A percentile compares a stretch with the other conserved stretches of the same genome.
Conservation (phyloP, 1,284 basidiomycete species). For the Cronartium ribicola region DNA sequence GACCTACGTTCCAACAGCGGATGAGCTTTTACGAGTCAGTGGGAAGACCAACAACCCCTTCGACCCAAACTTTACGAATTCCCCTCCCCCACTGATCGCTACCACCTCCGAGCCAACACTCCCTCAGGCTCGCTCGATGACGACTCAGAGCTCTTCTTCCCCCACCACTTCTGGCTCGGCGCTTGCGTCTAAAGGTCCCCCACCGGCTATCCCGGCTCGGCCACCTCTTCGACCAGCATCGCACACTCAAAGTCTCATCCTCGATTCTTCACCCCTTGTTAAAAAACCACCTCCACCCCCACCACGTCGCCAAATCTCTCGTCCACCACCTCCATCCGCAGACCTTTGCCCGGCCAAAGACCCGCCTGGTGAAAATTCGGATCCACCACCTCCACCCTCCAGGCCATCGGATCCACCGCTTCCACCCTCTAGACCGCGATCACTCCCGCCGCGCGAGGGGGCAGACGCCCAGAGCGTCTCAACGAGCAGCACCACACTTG, state of each 20-base stretch:
- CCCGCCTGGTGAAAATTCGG: neutral
- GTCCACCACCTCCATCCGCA: neutral
- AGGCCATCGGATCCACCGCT: neutral
- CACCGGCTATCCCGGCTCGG: slow-evolving; percentile 33
- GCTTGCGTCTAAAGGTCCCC: neutral
- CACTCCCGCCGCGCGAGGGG: neutral
- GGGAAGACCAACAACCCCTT: slow-evolving; percentile 28
- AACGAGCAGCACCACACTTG: slow-evolving; percentile 2
- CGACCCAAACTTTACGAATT: neutral
- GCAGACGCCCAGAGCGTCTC: neutral
- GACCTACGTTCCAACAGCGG: neutral
- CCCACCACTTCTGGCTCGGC: slow-evolving; percentile 7
- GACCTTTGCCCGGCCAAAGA: neutral
- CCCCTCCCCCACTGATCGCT: neutral
- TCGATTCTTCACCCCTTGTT: neutral
- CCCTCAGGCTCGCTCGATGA: neutral
- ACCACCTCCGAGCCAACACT: slow-evolving; percentile 6
- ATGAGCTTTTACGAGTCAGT: slow-evolving; percentile 1
- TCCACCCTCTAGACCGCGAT: neutral
- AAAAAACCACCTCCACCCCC: slow-evolving; percentile 26
- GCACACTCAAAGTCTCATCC: neutral
- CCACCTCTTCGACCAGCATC: slow-evolving; percentile 12
- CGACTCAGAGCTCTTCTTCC: slow-evolving; percentile 10
- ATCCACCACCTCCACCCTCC: neutral
- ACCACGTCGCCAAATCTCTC: slow-evolving; percentile 8